Conservation (phyloP, 108 stramenopile species). For the Cyclotella choctawhatcheeana region DNA sequence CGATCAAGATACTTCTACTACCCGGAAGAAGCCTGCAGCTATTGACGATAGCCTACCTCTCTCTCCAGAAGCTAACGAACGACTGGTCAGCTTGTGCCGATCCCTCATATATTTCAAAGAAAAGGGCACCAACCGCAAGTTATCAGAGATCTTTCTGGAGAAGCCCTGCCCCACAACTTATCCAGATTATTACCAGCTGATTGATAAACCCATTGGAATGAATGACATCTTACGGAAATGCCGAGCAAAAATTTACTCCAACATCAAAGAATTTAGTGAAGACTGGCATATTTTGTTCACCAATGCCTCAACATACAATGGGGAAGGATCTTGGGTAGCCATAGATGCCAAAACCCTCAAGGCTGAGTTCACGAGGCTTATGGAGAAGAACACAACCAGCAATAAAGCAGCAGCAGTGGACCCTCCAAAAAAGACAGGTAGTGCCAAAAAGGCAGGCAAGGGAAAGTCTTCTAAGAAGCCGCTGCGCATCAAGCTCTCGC, state of each 20-base stretch:
- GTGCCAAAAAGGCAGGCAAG: neutral
- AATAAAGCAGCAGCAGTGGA: too few species aligned
- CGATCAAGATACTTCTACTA: slow-evolving; percentile 14
- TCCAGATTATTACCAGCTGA: slow-evolving; percentile 84
- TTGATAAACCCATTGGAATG: slow-evolving; percentile 86
- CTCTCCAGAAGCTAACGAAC: slow-evolving; percentile 67
- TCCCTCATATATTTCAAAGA: slow-evolving; percentile 83
- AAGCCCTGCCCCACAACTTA: slow-evolving; percentile 84
- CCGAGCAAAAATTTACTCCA: slow-evolving; percentile 68
- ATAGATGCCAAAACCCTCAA: slow-evolving; percentile 68
- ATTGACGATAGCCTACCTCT: slow-evolving; percentile 45
- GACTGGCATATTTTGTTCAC: slow-evolving; percentile 87
- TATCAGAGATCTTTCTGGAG: slow-evolving; percentile 87
- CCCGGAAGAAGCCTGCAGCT: slow-evolving; percentile 22
- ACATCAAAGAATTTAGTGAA: slow-evolving; percentile 64
- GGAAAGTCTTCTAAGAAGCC: slow-evolving; percentile 21
- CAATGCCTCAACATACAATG: slow-evolving; percentile 83
- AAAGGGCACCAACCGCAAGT: slow-evolving; percentile 73
- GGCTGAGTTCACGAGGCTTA: slow-evolving; percentile 75
- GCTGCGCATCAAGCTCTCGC: slow-evolving; percentile 44
- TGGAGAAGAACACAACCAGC: slow-evolving; percentile 69
- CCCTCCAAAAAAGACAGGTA: neutral
- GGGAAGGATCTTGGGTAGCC: slow-evolving; percentile 84
- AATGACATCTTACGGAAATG: slow-evolving; percentile 88
- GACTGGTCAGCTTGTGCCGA: slow-evolving; percentile 76